Base-by-base conservation (phyloP, 257 asterid genomes). In the Petrea volubilis region DNA sequence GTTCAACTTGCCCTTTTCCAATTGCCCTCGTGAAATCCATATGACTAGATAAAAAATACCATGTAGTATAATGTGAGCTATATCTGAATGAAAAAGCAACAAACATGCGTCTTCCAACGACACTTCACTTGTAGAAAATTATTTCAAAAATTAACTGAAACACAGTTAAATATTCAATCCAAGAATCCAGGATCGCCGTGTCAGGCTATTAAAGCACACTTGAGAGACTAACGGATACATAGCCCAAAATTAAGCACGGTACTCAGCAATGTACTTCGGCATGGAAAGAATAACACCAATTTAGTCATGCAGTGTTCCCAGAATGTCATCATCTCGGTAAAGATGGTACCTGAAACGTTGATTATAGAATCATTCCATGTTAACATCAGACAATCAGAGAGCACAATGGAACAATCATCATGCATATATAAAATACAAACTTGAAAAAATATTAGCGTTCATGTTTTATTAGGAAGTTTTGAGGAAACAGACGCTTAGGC, bases 241-340 rank as follows among this genome's bases (percentile, higher is more conserved):
- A 13, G 59, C 49, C 58, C 34, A 41, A 40, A n/a, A 59, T 50
- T 29, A 24, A 41, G 27, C 64, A 77, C 14, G 10, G 24, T 70
- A 56, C 65, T 46, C 29, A 44, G 31, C n/a, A 24, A 41, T 40
- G 25, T 60, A 79, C 28, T 40, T 25, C 52, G 43, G 62, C 72
- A 60, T 44, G 80, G 60, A 2, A 70, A 27, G 38, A 57, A 28
- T 18, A n/a, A 23, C 20, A 69, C 49, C 38, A 33, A 38, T 53
- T 59, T 73, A 81, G 53, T 79, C 84, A 6, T 77, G 89, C 75
- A 86, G 63, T 1, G 82, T 81, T 75, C 89, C 91, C 57, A 86
- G 74, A 52, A 86, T 86, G 82, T 86, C 92, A 1, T 86, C 87
- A 23, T 83, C 86, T 15, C 89, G 84, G 83, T 70, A 86, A 73